These are phyloP conservation scores for Eucalyptus curtisii DNA, from an alignment of 345 rosid genomes.

Conservation along the genomic window DNA sequence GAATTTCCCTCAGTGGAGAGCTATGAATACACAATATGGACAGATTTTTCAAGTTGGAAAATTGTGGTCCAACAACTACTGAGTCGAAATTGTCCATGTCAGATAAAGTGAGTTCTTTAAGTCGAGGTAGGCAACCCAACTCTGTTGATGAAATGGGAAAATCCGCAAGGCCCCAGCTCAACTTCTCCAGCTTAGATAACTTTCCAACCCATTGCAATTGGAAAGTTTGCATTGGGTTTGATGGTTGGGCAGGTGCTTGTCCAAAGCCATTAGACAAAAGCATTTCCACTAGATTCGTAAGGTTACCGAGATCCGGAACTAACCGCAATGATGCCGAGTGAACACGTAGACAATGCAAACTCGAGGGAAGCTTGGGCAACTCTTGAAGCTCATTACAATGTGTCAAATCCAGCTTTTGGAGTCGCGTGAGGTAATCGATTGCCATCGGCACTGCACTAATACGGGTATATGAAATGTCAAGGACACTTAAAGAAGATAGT, in stretches of 20 bases:
- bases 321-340: not conserved
- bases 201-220: not conserved
- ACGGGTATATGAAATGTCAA: fast-evolving
- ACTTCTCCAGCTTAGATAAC: not conserved
- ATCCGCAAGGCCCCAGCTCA: fast-evolving
- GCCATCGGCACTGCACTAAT: fast-evolving
- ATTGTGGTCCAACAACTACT: not conserved
- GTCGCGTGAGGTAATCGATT: not conserved
- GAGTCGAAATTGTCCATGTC: not conserved
- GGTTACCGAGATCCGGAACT: not conserved
- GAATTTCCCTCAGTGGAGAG: not conserved
- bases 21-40: not conserved
- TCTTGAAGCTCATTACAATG: not conserved
- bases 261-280: fast-evolving
- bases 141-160: fast-evolving
- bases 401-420: not conserved
- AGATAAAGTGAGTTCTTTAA: not conserved
- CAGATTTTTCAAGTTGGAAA: not conserved
- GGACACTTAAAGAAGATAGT: fast-evolving
- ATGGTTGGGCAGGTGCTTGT: not conserved
- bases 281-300: not conserved
- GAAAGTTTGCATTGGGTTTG: not conserved
- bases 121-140: not conserved
- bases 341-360: not conserved
- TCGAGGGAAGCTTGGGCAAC: not conserved